Percentiles rank a stretch among this genome's conserved stretches.
phyloP scores from a whole-genome alignment of 2,329 filamentous ascomycete species.

The Pestalotiopsis sp. region DNA sequence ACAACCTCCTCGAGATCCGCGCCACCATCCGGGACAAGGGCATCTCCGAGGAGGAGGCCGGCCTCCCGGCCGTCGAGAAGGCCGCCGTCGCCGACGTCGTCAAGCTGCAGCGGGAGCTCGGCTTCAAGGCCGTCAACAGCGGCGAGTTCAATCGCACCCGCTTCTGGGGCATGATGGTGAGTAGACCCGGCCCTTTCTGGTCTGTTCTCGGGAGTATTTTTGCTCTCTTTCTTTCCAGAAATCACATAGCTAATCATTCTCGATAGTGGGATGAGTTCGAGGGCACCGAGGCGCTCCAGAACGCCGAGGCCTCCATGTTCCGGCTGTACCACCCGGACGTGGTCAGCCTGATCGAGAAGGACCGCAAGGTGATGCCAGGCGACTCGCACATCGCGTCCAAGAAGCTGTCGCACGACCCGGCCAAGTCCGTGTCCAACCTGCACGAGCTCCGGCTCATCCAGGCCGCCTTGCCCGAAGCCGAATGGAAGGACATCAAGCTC shows the following conservation, averaged over 20 bases:
- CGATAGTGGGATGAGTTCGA: slow-evolving; percentile 52
- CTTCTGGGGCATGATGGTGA: slow-evolving; percentile 50
- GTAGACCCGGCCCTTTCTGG: not conserved
- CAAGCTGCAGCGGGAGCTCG: slow-evolving; percentile 66
- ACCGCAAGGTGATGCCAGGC: slow-evolving; percentile 56
- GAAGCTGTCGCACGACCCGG: slow-evolving; percentile 46
- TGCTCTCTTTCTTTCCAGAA: no score
- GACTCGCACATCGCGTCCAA: slow-evolving; percentile 54
- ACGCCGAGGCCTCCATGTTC: slow-evolving; percentile 54
- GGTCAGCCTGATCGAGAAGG: slow-evolving; percentile 53
- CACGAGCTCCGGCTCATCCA: slow-evolving; percentile 52
- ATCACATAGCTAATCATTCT: not conserved
- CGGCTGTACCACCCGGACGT: slow-evolving; percentile 58
- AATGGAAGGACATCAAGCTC: slow-evolving; percentile 54
- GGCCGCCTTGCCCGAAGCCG: slow-evolving; percentile 43
- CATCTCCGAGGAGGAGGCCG: slow-evolving; percentile 51
- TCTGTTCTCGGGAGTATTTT: no score
- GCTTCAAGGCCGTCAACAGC: slow-evolving; percentile 67
- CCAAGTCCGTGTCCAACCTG: slow-evolving; percentile 46
- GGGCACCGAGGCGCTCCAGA: slow-evolving; percentile 48
- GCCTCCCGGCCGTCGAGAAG: slow-evolving; percentile 63
- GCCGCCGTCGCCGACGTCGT: slow-evolving; percentile 68
- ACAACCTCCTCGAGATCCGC: slow-evolving; percentile 63
- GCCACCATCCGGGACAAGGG: slow-evolving; percentile 60
- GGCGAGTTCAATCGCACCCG: slow-evolving; percentile 67